phyloP scores from a whole-genome alignment of 176 grass and related monocot genomes.

The Aegilops umbellulata region DNA sequence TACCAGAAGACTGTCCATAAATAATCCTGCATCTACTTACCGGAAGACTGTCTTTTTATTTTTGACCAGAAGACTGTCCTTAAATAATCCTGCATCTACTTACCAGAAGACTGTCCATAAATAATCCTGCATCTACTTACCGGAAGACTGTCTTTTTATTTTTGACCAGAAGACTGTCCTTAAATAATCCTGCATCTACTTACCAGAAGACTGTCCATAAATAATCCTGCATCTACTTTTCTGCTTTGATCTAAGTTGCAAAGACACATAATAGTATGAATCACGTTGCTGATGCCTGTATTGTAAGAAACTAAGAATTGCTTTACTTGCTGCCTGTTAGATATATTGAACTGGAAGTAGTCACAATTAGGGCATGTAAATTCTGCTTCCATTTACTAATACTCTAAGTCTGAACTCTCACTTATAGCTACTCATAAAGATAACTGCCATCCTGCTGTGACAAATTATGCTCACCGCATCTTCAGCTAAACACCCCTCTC shows the following conservation, averaged over 20 bases:
- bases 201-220: no score
- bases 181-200: not conserved
- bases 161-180: no score
- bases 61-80: no score
- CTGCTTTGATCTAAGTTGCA: not conserved
- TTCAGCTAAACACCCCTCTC: not conserved
- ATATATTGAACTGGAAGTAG: not conserved
- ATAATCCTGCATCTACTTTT: not conserved
- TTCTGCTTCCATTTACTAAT: not conserved
- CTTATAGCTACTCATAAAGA: not conserved
- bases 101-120: no score
- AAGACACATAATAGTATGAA: not conserved
- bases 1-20: no score
- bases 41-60: no score
- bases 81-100: not conserved
- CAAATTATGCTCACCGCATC: not conserved
- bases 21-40: not conserved
- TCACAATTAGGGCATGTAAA: not conserved
- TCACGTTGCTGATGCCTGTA: not conserved
- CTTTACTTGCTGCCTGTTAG: not conserved
- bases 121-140: not conserved
- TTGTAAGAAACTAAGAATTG: not conserved
- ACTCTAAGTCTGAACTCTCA: not conserved
- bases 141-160: no score
- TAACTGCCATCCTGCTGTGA: not conserved